These are phyloP conservation scores for Pestalotiopsis sp. DNA, from an alignment of 2,329 filamentous ascomycete genomes.

Conservation along the genomic window DNA sequence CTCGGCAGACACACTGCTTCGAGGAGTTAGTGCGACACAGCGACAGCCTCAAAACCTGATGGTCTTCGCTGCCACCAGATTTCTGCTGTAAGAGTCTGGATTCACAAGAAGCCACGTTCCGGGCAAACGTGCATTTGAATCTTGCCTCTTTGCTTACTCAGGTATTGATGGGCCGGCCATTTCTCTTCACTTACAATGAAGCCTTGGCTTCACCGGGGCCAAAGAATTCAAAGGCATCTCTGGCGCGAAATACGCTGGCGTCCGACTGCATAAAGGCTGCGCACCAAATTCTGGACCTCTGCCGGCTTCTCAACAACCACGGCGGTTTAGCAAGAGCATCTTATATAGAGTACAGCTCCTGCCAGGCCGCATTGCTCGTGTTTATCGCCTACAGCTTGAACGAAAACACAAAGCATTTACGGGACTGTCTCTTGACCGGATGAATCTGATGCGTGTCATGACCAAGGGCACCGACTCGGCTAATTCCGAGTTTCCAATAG, in stretches of 20 bases:
- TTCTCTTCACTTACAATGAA: background rate
- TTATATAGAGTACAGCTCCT: background rate
- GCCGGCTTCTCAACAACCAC: background rate
- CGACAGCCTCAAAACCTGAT: background rate
- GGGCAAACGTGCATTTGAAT: background rate
- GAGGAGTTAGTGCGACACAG: background rate
- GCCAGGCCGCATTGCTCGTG: background rate
- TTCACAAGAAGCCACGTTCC: background rate
- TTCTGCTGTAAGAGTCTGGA: background rate
- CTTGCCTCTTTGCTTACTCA: background rate
- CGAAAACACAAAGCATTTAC: background rate
- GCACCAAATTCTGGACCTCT: background rate
- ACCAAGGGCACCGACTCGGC: background rate
- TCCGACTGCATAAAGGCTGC: conserved; percentile 1
- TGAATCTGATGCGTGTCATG: background rate
- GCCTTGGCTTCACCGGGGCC: background rate
- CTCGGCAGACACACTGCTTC: background rate
- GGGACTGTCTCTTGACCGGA: background rate
- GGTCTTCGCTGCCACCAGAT: background rate
- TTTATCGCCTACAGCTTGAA: background rate
- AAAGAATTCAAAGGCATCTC: background rate
- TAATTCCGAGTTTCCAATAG: background rate
- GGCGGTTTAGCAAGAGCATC: background rate
- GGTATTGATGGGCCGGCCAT: background rate
- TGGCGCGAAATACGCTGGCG: background rate